Evolutionary conservation across 495 filamentous ascomycete genomes (phyloP).

Genomic region (Neurospora terricola): DNA sequence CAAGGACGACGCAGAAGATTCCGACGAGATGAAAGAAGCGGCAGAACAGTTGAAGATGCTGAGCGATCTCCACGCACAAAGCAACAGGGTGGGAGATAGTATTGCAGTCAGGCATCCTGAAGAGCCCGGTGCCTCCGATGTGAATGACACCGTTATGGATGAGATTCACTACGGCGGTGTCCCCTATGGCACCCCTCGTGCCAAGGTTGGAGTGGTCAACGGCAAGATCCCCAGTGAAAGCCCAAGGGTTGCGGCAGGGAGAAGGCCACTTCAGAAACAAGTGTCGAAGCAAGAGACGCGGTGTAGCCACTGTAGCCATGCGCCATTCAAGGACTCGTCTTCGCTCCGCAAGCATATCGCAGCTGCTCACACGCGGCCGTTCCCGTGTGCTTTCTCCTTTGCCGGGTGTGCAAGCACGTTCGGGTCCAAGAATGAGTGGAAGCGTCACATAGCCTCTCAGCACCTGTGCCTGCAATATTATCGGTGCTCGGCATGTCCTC

Average conservation of each 20-base stretch:
- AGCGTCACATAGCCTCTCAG: constrained; percentile 82
- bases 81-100: constrained; percentile 23
- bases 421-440: constrained; percentile 88
- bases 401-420: constrained; percentile 84
- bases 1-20: constrained; percentile 45
- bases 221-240: background rate
- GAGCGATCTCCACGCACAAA: constrained; percentile 22
- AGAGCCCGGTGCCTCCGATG: constrained; percentile 34
- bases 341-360: constrained; percentile 50
- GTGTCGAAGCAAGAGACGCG: constrained; percentile 44
- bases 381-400: constrained; percentile 73
- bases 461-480: constrained; percentile 81
- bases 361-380: constrained; percentile 56
- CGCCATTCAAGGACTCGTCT: constrained; percentile 49
- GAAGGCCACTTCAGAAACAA: constrained; percentile 40
- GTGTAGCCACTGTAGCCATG: constrained; percentile 44
- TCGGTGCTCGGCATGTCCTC: constrained; percentile 64
- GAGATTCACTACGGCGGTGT: constrained; percentile 22
- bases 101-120: constrained; percentile 25
- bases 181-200: constrained; percentile 32
- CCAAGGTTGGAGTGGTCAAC: constrained; percentile 11
- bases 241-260: constrained; percentile 21
- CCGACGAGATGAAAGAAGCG: constrained; percentile 49
- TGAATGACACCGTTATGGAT: constrained; percentile 28
- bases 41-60: constrained; percentile 48